phyloP scores from a whole-genome alignment of 306 rosid genomes.

The Hippophae tibetana region DNA sequence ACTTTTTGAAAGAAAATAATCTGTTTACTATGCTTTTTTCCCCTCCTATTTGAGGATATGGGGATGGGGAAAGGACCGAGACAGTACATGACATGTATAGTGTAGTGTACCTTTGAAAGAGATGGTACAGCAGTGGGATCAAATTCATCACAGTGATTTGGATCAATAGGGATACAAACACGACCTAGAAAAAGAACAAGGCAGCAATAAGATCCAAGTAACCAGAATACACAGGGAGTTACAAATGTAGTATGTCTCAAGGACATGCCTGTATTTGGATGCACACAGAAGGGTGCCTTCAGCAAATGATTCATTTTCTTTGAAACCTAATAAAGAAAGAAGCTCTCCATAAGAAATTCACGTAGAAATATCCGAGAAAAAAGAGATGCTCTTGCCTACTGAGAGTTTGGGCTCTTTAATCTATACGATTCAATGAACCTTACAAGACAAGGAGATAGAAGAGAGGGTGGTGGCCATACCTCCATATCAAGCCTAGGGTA shows the following conservation, averaged over 20 bases:
- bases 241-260: not conserved
- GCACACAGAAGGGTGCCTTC: conserved; percentile 85
- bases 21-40: no score
- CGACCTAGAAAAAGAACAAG: conserved; percentile 41
- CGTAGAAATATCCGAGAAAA: not conserved
- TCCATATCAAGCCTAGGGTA: conserved; percentile 88
- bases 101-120: conserved; percentile 46
- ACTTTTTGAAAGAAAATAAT: no score
- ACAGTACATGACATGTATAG: no score
- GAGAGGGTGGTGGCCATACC: conserved; percentile 29
- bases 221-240: not conserved
- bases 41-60: no score
- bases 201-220: conserved; percentile 12
- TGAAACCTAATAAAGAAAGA: conserved; percentile 46
- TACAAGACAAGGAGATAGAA: conserved; percentile 8
- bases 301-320: conserved; percentile 88
- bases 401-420: not conserved
- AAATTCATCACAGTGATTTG: conserved; percentile 64
- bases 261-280: conserved; percentile 68
- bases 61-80: no score
- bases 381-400: not conserved
- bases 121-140: conserved; percentile 81
- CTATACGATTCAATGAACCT: not conserved
- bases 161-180: conserved; percentile 80
- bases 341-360: conserved; percentile 6